Percentiles rank a stretch among this genome's conserved stretches.
phyloP scores from a whole-genome alignment of 1,139 yeast species.

The Scheffersomyces titani region DNA sequence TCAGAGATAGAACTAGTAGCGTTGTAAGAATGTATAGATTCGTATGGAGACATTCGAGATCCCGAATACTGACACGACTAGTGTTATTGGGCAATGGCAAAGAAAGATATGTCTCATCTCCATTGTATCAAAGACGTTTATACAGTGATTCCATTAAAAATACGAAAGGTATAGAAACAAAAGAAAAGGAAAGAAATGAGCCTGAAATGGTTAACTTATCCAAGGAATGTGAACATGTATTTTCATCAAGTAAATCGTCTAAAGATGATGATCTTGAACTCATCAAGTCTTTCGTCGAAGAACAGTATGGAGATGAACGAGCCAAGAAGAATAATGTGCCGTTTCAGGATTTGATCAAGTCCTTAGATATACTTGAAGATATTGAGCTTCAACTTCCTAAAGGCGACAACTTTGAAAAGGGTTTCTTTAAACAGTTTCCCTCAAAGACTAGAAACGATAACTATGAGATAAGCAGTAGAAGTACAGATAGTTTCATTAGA shows the following conservation, averaged over 20 bases:
- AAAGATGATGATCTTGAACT: not conserved
- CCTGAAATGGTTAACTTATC: not conserved
- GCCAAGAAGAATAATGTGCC: not conserved
- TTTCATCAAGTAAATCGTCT: not conserved
- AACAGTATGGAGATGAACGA: not conserved
- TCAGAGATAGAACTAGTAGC: not conserved
- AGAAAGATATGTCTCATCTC: not conserved
- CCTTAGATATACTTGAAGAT: constrained; percentile 1
- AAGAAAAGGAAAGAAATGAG: not conserved
- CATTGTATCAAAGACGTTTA: not conserved
- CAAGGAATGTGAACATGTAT: not conserved
- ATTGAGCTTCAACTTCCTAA: not conserved
- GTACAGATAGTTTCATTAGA: not conserved
- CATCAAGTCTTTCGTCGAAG: not conserved
- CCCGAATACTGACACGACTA: not conserved
- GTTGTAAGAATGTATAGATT: not conserved
- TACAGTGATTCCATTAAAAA: not conserved
- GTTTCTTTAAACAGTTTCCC: not conserved
- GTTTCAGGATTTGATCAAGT: constrained; percentile 2
- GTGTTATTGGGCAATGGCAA: not conserved
- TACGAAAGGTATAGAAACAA: not conserved
- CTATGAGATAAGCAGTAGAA: not conserved
- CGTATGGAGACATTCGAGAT: not conserved
- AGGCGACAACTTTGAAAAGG: not conserved
- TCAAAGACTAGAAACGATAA: not conserved